Conservation (phyloP, 2,329 filamentous ascomycete species). For the Ascochyta fabae region DNA sequence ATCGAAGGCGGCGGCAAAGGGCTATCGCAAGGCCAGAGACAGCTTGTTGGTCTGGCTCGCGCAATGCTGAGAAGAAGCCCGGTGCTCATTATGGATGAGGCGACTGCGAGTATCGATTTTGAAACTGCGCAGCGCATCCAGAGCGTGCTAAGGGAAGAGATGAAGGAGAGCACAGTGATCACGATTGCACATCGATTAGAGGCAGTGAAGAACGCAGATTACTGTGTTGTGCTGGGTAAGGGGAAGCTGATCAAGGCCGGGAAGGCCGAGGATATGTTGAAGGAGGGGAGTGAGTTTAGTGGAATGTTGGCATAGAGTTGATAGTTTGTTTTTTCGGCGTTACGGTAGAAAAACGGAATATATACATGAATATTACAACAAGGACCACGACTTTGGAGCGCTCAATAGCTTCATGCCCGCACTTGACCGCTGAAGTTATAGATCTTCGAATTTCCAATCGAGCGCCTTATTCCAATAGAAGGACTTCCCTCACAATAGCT, state of each 20-base stretch:
- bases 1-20: slow-evolving; percentile 68
- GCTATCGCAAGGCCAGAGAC: slow-evolving; percentile 69
- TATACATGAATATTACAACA: no score
- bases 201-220: slow-evolving; percentile 65
- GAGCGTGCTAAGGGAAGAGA: slow-evolving; percentile 61
- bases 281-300: slow-evolving; percentile 42
- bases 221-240: slow-evolving; percentile 61
- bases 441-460: no score
- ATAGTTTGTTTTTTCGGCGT: background rate
- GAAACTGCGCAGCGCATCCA: slow-evolving; percentile 66
- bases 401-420: no score
- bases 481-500: no score
- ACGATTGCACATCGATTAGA: slow-evolving; percentile 70
- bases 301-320: slow-evolving; percentile 38
- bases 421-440: no score
- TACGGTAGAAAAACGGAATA: background rate
- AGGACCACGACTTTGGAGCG: no score
- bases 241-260: slow-evolving; percentile 54
- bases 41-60: slow-evolving; percentile 69
- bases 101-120: slow-evolving; percentile 68
- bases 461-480: no score
- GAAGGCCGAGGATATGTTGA: slow-evolving; percentile 43
- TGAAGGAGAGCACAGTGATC: slow-evolving; percentile 66
- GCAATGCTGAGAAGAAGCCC: slow-evolving; percentile 66
- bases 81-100: slow-evolving; percentile 71